phyloP scores from a whole-genome alignment of 495 filamentous ascomycete species.

The Wilcoxina mikolae region DNA sequence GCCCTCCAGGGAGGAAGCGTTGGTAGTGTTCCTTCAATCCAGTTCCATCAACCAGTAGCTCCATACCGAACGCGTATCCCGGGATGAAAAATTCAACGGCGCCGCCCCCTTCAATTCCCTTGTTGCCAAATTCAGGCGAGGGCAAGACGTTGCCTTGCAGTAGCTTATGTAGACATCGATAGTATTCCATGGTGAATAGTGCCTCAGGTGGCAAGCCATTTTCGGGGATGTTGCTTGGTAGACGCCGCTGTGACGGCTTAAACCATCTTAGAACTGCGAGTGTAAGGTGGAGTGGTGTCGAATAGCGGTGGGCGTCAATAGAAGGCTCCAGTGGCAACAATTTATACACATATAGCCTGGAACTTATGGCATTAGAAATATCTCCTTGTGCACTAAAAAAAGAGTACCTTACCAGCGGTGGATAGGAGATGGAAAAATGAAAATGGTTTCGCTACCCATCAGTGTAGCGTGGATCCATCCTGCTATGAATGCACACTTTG shows the following conservation, averaged over 20 bases:
- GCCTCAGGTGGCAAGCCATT: neutral
- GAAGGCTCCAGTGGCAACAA: neutral
- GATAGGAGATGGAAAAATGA: neutral
- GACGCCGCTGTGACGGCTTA: neutral
- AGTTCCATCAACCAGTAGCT: neutral
- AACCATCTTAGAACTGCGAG: neutral
- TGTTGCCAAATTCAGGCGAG: neutral
- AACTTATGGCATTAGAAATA: too few species aligned
- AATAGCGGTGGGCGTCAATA: neutral
- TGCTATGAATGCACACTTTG: neutral
- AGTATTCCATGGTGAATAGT: neutral
- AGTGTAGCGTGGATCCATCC: neutral
- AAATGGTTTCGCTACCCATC: neutral
- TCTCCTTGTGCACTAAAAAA: too few species aligned
- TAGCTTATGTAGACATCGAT: neutral
- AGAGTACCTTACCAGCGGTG: neutral
- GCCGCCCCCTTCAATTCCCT: neutral
- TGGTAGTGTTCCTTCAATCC: neutral
- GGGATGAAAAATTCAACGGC: neutral
- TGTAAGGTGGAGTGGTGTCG: neutral
- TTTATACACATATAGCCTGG: neutral
- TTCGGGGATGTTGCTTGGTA: too few species aligned
- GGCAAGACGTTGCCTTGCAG: neutral
- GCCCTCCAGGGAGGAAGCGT: neutral
- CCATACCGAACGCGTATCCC: neutral